These are phyloP conservation scores for Erucastrum elatum DNA, from an alignment of 345 rosid genomes.

Conservation along the genomic window DNA sequence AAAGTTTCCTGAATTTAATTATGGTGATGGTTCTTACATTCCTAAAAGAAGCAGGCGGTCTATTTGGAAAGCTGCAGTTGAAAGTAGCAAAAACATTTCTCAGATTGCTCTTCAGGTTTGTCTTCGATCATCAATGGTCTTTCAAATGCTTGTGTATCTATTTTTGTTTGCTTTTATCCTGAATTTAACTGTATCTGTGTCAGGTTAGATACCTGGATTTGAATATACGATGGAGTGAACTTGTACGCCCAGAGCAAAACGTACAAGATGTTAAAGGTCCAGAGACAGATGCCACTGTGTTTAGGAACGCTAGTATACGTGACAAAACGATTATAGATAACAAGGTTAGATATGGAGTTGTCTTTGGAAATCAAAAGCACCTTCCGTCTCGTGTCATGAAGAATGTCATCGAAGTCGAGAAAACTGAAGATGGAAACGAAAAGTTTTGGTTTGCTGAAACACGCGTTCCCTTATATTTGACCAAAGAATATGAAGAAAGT, in stretches of 20 bases:
- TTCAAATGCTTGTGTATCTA: conserved; percentile 22
- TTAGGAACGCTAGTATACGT: conserved; percentile 79
- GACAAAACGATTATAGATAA: conserved; percentile 63
- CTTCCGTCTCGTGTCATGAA: conserved; percentile 93
- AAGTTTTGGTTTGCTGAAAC: conserved; percentile 79
- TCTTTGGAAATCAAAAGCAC: conserved; percentile 86
- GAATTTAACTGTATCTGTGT: conserved; percentile 33
- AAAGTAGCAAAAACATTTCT: conserved; percentile 66
- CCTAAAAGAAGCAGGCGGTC: conserved; percentile 77
- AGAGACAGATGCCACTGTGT: conserved; percentile 76
- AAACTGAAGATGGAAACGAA: conserved; percentile 56
- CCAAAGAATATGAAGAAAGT: conserved; percentile 80
- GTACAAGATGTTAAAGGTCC: conserved; percentile 71
- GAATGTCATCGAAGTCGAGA: conserved; percentile 61
- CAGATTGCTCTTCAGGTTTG: conserved; percentile 96
- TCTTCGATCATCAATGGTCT: conserved; percentile 14
- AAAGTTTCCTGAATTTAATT: conserved; percentile 62
- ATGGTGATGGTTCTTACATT: conserved; percentile 66
- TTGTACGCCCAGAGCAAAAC: conserved; percentile 78
- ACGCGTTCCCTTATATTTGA: conserved; percentile 81
- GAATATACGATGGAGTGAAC: conserved; percentile 90
- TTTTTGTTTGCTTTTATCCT: conserved; percentile 20
- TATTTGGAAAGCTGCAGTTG: conserved; percentile 90
- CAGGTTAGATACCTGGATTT: conserved; percentile 88
- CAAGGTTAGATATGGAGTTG: conserved; percentile 71